Evolutionary conservation across 805 yeast genomes (phyloP), one percentile per base, ranked within the genome.

Genomic region (Candida tibetensis): DNA sequence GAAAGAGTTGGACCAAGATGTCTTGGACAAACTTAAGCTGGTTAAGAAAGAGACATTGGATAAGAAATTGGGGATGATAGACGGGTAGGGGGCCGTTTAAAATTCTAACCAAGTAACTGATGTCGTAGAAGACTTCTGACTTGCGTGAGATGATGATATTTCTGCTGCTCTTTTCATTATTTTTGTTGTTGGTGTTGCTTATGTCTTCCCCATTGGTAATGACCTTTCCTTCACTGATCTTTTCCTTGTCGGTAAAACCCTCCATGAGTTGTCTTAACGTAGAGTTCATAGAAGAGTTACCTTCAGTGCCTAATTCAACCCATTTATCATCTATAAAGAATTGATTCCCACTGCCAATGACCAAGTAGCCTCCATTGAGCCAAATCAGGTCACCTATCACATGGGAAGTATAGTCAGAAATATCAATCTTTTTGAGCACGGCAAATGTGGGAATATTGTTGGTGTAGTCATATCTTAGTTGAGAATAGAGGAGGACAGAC

Each of bases 281-380:
- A 14, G 76, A 54, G 53, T 85, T 84, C 22, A 88, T 58, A 19
- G 44, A 53, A 17, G 52, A 33, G 12, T 48, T 47, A 2, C 35
- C 30, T 2, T 16, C 27, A 8, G 43, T 39, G 9, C 63, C 69
- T 30, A 68, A 39, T 32, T 53, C 51, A 8, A 69, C 57, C 66
- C 72, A 60, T 50, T 85, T 81, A 54, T 88, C 95, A 41, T 85
- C 85, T 25, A 90, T 72, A 50, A 85, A 89, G 32, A 90, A 72
- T 55, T 90, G 97, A 58, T 90, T 90, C 0, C 97, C 97, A 12
- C 91, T 72, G 2, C 93, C 96, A 40, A 87, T 78, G 1, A 85
- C 90, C 37, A 90, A 71, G 13, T 80, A 74, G 1, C 95, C 95
- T 51, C 82, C 79, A 33, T 75, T 71, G 46, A 91, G 66, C 97